These are phyloP conservation scores for Protomyces pachydermus DNA, from an alignment of 1,139 yeast species.

Conservation along the genomic window DNA sequence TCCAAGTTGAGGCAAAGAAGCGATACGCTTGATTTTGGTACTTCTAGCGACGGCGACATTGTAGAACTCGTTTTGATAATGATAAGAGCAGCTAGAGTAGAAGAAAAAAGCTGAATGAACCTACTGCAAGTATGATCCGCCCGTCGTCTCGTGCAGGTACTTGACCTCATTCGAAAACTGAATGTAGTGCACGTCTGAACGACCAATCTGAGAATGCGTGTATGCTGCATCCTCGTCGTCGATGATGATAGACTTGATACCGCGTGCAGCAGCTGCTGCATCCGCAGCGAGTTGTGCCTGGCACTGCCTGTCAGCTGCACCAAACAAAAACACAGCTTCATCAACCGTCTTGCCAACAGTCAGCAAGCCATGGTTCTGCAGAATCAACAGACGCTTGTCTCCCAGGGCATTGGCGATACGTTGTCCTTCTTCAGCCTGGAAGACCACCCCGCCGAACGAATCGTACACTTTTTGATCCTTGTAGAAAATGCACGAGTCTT, in stretches of 20 bases:
- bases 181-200: constrained; percentile 62
- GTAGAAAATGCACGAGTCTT: constrained; percentile 67
- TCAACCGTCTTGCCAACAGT: constrained; percentile 76
- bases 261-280: constrained; percentile 44
- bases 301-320: constrained; percentile 64
- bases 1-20: constrained; percentile 18
- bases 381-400: constrained; percentile 53
- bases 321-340: constrained; percentile 72
- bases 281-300: constrained; percentile 67
- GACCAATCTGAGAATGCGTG: constrained; percentile 57
- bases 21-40: constrained; percentile 3
- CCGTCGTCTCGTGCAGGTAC: constrained; percentile 12
- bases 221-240: constrained; percentile 67
- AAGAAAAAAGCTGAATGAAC: neutral
- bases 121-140: constrained; percentile 20
- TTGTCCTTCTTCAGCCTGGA: constrained; percentile 66
- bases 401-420: constrained; percentile 66
- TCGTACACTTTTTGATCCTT: constrained; percentile 60
- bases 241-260: constrained; percentile 42
- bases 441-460: constrained; percentile 75
- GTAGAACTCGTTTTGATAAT: too few relatives aligned
- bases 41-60: too few relatives aligned
- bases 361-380: constrained; percentile 72
- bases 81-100: neutral
- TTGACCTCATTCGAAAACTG: constrained; percentile 68